A percentile compares a stretch with the other conserved stretches of the same genome.
Evolutionary conservation across 2,329 filamentous ascomycete genomes (phyloP).

Genomic region (Plectosphaerella cucumerina): DNA sequence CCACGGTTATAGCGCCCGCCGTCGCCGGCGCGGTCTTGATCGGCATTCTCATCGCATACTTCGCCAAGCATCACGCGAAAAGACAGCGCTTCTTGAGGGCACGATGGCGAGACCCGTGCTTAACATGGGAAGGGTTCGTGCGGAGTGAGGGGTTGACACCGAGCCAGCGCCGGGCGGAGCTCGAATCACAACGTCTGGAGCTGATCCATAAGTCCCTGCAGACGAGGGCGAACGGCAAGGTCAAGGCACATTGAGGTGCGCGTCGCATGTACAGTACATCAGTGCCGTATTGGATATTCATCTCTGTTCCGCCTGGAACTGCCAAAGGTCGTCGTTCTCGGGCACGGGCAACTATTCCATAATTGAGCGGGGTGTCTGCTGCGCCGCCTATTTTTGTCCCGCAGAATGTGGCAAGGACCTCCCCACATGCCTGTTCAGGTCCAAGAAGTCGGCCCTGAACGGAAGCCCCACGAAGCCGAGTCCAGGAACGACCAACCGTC

Average conservation of each 20-base stretch:
- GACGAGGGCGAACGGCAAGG: not conserved
- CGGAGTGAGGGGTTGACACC: not conserved
- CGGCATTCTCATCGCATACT: not conserved
- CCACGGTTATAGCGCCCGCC: not conserved
- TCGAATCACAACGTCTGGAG: not conserved
- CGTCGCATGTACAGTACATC: too few species aligned
- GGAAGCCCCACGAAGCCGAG: too few species aligned
- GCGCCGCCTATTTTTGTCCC: too few species aligned
- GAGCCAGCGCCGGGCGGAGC: not conserved
- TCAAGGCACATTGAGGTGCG: not conserved
- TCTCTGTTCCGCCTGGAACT: too few species aligned
- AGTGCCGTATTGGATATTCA: too few species aligned
- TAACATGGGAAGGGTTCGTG: not conserved
- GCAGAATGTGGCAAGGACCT: too few species aligned
- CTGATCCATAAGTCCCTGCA: conserved; percentile 1
- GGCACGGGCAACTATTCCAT: too few species aligned
- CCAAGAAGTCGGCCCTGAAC: too few species aligned
- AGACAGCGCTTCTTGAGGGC: not conserved
- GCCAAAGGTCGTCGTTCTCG: too few species aligned
- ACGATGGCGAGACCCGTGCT: not conserved
- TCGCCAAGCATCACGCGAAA: not conserved
- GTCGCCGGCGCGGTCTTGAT: not conserved
- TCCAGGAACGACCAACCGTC: too few species aligned
- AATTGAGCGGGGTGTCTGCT: too few species aligned
- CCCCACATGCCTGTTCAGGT: too few species aligned